Percentiles rank a stretch among this genome's conserved stretches.
Conservation (phyloP, 2,329 filamentous ascomycete genomes). For the Monilinia polystroma region DNA sequence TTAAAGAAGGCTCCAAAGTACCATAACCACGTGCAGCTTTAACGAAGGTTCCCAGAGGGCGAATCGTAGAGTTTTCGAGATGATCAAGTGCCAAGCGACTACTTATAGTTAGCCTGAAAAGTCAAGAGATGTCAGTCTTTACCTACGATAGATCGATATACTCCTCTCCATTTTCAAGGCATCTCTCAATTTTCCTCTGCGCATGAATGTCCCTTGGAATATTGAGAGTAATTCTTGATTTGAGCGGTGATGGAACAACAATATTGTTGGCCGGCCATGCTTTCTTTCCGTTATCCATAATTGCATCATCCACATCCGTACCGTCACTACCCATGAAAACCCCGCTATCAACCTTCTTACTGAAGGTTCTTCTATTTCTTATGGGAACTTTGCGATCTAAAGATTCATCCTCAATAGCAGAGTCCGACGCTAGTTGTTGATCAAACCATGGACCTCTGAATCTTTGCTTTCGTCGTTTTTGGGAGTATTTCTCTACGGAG, state of each 20-base stretch:
- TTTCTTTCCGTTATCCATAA: not conserved
- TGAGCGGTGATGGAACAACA: constrained; percentile 7
- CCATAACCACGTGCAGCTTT: constrained; percentile 45
- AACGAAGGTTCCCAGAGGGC: constrained; percentile 54
- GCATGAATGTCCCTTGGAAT: constrained; percentile 36
- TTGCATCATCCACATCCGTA: constrained; percentile 45
- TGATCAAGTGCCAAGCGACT: constrained; percentile 44
- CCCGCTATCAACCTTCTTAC: constrained; percentile 65
- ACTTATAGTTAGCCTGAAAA: constrained; percentile 24
- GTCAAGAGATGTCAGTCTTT: not conserved
- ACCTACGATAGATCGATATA: constrained; percentile 61
- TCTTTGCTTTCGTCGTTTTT: constrained; percentile 58
- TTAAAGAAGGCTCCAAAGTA: constrained; percentile 56
- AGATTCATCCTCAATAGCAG: constrained; percentile 24
- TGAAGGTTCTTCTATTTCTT: constrained; percentile 51
- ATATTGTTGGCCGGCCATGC: not conserved
- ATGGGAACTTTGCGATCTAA: constrained; percentile 20
- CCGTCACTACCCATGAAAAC: constrained; percentile 66
- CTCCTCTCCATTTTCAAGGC: constrained; percentile 59
- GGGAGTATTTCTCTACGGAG: constrained; percentile 62
- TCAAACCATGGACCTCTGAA: constrained; percentile 69
- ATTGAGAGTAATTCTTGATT: constrained; percentile 6
- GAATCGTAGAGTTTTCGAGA: constrained; percentile 57
- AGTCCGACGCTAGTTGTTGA: constrained; percentile 49
- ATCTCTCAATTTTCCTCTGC: constrained; percentile 49